Evolutionary conservation across 352 stramenopile genomes (phyloP).

Genomic region (Bremia lactucae): DNA sequence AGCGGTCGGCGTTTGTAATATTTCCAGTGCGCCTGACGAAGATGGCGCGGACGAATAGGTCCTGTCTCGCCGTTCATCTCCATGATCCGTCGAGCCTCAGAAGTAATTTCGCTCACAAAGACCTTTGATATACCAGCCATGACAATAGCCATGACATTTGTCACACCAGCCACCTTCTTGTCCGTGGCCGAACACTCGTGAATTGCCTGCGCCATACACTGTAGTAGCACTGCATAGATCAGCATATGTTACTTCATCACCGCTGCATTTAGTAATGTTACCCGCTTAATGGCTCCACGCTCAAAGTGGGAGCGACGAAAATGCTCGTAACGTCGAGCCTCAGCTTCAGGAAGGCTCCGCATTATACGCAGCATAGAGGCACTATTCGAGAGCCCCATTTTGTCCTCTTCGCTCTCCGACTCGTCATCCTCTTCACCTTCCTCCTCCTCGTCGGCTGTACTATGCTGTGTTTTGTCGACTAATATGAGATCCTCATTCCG

Average conservation of each 20-base stretch:
- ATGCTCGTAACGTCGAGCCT: conserved; percentile 65
- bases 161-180: conserved; percentile 45
- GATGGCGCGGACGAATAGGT: conserved; percentile 59
- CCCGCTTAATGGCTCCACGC: conserved; percentile 63
- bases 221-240: conserved; percentile 3
- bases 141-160: conserved; percentile 81
- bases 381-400: conserved; percentile 42
- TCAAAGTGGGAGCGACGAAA: conserved; percentile 81
- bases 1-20: conserved; percentile 75
- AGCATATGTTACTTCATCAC: neutral
- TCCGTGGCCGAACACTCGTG: conserved; percentile 49
- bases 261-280: conserved; percentile 9
- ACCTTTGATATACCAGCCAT: conserved; percentile 84
- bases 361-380: conserved; percentile 71
- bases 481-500: conserved; percentile 31
- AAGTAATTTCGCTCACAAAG: conserved; percentile 69
- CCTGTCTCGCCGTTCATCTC: conserved; percentile 64
- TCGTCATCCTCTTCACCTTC: conserved; percentile 34
- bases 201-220: conserved; percentile 75
- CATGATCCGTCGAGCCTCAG: conserved; percentile 75
- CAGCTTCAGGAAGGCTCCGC: conserved; percentile 45
- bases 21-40: conserved; percentile 70
- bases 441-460: conserved; percentile 39
- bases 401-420: conserved; percentile 36
- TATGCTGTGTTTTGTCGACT: conserved; percentile 36